Percentiles rank a stretch among this genome's conserved stretches.
Conservation (phyloP, 2,329 filamentous ascomycete genomes). For the Cercospora zeae-maydis region DNA sequence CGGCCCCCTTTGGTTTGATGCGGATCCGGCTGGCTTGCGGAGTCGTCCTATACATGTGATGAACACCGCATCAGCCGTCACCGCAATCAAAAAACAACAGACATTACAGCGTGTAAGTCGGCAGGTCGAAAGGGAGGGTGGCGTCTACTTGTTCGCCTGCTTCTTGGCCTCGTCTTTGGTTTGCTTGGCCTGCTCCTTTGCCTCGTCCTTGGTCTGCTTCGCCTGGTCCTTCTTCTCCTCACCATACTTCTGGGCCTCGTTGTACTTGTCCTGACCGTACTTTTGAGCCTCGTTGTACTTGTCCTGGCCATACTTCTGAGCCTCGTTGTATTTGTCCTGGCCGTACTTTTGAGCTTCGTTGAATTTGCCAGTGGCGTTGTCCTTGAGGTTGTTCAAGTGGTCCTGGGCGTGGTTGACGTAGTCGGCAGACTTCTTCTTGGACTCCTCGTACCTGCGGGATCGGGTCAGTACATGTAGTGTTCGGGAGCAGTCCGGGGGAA, state of each 20-base stretch:
- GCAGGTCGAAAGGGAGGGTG: not conserved
- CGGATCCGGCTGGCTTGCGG: not conserved
- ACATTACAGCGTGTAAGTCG: not conserved
- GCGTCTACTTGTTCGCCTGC: constrained; percentile 27
- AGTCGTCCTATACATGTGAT: not conserved
- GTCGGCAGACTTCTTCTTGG: constrained; percentile 36
- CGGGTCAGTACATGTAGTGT: not conserved
- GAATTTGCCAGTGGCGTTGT: constrained; percentile 29
- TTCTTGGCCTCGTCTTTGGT: constrained; percentile 29
- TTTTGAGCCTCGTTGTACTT: constrained; percentile 29
- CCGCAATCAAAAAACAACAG: not conserved
- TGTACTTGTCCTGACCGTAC: constrained; percentile 30
- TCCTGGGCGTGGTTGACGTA: constrained; percentile 29
- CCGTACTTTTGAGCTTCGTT: constrained; percentile 29
- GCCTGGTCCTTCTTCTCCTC: constrained; percentile 30
- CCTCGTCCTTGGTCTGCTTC: constrained; percentile 31
- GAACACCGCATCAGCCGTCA: constrained; percentile 3
- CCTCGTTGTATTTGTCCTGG: constrained; percentile 32
- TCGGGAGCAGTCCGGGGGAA: not conserved
- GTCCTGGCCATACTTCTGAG: constrained; percentile 29
- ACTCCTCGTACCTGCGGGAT: constrained; percentile 34
- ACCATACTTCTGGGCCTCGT: constrained; percentile 27
- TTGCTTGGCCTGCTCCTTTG: constrained; percentile 30
- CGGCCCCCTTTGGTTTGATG: not conserved
- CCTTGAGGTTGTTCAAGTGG: constrained; percentile 28